Conservation (phyloP, 2,329 filamentous ascomycete species). For the Metarhizium anisopliae region DNA sequence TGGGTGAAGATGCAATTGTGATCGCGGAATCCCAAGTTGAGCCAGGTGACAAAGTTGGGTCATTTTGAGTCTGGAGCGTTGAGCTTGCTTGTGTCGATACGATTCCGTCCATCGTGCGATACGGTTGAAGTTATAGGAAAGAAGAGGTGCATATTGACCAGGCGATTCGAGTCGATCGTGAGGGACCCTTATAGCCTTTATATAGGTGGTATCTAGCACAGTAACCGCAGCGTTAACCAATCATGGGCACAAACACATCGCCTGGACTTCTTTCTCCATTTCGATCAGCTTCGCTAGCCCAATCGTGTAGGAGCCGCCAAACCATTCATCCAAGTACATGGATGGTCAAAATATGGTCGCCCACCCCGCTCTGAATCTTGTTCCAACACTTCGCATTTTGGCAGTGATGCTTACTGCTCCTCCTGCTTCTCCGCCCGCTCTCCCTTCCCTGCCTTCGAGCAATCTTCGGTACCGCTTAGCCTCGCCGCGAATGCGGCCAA, state of each 20-base stretch:
- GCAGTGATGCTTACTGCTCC: neutral
- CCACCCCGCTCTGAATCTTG: neutral
- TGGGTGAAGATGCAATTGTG: neutral
- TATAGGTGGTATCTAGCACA: neutral
- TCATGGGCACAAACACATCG: neutral
- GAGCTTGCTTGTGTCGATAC: neutral
- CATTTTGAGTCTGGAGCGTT: constrained; percentile 1
- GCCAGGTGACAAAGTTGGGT: neutral
- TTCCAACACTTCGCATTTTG: neutral
- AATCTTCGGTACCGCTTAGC: neutral
- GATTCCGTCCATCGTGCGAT: neutral
- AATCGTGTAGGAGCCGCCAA: neutral
- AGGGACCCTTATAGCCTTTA: neutral
- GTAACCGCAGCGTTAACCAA: neutral
- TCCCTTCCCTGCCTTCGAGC: neutral
- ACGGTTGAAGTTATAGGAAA: neutral
- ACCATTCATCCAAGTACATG: neutral
- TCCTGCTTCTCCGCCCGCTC: neutral
- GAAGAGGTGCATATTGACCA: neutral
- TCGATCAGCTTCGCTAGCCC: neutral
- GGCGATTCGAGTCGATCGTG: neutral
- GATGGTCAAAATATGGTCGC: neutral
- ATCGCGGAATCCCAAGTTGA: neutral
- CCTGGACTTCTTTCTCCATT: neutral
- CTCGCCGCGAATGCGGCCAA: neutral